These are phyloP conservation scores for Myxozyma sirexii DNA, from an alignment of 805 yeast species.

Conservation along the genomic window DNA sequence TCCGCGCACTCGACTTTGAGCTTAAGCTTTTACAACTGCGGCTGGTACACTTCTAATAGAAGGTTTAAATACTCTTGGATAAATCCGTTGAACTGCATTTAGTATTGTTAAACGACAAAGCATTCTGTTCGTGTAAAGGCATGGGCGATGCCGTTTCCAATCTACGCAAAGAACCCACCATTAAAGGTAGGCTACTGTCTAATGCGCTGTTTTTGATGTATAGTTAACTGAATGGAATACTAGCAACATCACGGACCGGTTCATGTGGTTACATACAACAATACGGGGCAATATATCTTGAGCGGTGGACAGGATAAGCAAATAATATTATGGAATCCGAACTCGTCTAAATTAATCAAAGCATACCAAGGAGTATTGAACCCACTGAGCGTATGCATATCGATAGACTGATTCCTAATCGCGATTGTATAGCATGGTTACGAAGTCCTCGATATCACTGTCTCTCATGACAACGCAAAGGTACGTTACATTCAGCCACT, in stretches of 20 bases:
- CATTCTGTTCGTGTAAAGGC: neutral
- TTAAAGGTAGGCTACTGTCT: slow-evolving; percentile 1
- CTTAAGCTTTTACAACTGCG: no score
- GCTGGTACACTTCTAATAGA: no score
- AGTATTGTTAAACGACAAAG: neutral
- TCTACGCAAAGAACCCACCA: slow-evolving; percentile 7
- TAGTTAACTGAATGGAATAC: neutral
- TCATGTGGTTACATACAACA: slow-evolving; percentile 38
- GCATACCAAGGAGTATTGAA: slow-evolving; percentile 25
- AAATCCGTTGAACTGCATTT: neutral
- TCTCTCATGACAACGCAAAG: slow-evolving; percentile 36
- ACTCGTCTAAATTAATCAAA: slow-evolving; percentile 31
- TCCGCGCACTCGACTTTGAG: no score
- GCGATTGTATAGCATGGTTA: slow-evolving; percentile 35
- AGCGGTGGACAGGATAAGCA: slow-evolving; percentile 41
- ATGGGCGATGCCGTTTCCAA: slow-evolving; percentile 21
- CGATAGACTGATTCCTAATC: no score
- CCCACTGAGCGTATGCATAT: no score
- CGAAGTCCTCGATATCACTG: slow-evolving; percentile 40
- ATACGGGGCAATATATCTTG: slow-evolving; percentile 38
- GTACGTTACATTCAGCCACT: slow-evolving; percentile 3
- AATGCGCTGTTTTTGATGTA: neutral
- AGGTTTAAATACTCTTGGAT: neutral
- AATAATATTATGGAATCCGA: slow-evolving; percentile 39
- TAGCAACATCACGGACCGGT: slow-evolving; percentile 35